Base-by-base conservation (phyloP, 139 green algal genomes). In the Tetratostichococcus sp. region DNA sequence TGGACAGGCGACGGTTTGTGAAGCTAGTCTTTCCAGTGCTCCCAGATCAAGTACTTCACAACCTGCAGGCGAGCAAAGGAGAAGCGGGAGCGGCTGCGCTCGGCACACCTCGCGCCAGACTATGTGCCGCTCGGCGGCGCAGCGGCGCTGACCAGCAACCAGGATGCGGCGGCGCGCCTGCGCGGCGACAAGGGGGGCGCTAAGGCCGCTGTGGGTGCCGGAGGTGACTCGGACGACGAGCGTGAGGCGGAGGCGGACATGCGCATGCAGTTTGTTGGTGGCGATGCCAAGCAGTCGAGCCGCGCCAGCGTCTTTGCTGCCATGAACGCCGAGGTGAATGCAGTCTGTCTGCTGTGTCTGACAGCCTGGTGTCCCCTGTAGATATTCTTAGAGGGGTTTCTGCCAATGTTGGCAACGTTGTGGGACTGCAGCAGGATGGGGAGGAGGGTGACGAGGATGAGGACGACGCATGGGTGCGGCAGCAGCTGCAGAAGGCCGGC, bases 401-500 rank as follows among this genome's bases (percentile, higher is more conserved):
- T n/a, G n/a, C n/a, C n/a, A n/a, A n/a, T n/a, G n/a, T n/a, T n/a
- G n/a, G n/a, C n/a, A n/a, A n/a, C n/a, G n/a, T n/a, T n/a, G n/a
- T n/a, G n/a, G n/a, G n/a, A n/a, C n/a, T 11, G 39, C 39, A 6
- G 39, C 39, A 50, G 39, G 39, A 21, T 50, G 39, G 39, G 11
- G 35, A 31, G 50, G 77, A 80, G 33, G 85, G 82, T 1, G 85
- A 89, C 42, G 85, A 80, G 0, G 89, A 93, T 28, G 89, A 90
- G 21, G 82, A 89, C 4, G 82, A 87, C 1, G 66, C 72, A 8
- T 91, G 88, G 81, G 86, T 79, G 5, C 33, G 86, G 62, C 84
- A 90, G 78, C 89, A 94, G 84, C 85, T 94, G 26, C 78, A 83
- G 1, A 92, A 91, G 65, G 89, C 84, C 4, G 81, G 88, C 62